Evolutionary conservation across 257 asterid species (phyloP), one percentile per base, ranked within the genome.

Genomic region (Eustoma russellianum): DNA sequence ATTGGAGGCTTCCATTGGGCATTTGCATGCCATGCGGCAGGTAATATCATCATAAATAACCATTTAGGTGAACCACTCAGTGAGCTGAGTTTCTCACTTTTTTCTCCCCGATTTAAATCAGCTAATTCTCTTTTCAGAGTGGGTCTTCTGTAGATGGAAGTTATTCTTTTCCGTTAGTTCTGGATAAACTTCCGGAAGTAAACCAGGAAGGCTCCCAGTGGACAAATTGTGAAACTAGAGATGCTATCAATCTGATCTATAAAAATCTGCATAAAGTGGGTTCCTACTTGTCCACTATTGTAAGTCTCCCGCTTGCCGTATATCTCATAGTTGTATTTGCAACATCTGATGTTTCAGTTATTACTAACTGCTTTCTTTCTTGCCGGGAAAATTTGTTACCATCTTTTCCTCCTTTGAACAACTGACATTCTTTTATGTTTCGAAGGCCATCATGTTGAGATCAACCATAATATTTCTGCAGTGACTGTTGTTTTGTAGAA

Each of bases 1-100:
- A 60, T 65, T 92, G 86, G 97, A 92, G 80, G 86, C 91, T 45
- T 88, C 99, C 54, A 92, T 88, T 51, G 88, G 93, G 38, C 86
- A 88, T 73, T 74, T 92, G 49, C 97, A 92, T 73, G 89, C 94
- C 61, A 71, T 66, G 65, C 82, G 83, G 49, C 95, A 70, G 85
- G 99, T 92, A 66, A 62, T 24, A 24, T 24, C 3, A 24, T 24
- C 30, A 24, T 24, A 24, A 24, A 24, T 41, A 52, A 50, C 41
- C 16, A 14, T 55, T 35, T 47, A n/a, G 33, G 14, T 14, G 40
- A 30, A 46, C 12, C 43, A 8, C 43, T 7, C 12, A 34, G 33
- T 70, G n/a, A n/a, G 52, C 67, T 52, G 33, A 54, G 10, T 44
- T n/a, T 18, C 41, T 48, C 34, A 50, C 52, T 41, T 18, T 41